Conservation (phyloP, 257 asterid genomes). For the Solanum corneliomulleri region DNA sequence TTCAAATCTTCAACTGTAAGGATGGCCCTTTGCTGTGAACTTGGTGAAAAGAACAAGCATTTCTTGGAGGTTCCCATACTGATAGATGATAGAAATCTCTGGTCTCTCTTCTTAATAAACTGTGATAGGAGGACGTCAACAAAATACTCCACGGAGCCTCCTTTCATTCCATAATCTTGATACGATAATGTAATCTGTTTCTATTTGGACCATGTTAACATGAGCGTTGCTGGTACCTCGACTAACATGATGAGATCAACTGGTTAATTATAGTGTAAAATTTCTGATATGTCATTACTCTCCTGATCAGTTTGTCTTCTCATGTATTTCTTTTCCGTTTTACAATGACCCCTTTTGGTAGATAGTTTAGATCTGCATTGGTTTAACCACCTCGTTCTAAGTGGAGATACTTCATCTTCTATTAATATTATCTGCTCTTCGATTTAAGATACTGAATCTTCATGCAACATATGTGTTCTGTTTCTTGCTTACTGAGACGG, state of each 20-base stretch:
- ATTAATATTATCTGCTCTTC: too few relatives aligned
- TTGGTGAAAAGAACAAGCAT: too few relatives aligned
- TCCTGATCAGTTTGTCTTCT: too few relatives aligned
- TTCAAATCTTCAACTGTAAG: not conserved
- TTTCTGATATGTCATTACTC: not conserved
- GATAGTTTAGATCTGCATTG: not conserved
- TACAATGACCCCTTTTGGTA: not conserved
- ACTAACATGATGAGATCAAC: not conserved
- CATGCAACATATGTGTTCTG: not conserved
- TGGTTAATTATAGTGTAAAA: not conserved
- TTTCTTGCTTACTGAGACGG: not conserved
- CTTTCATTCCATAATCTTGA: too few relatives aligned
- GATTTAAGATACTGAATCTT: not conserved
- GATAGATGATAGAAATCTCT: too few relatives aligned
- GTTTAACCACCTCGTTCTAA: not conserved
- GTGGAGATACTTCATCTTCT: too few relatives aligned
- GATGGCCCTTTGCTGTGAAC: not conserved
- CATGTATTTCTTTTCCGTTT: not conserved
- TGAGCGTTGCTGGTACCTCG: not conserved
- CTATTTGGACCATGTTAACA: not conserved
- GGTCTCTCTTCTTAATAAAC: too few relatives aligned
- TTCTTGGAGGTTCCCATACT: too few relatives aligned
- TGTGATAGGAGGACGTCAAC: too few relatives aligned
- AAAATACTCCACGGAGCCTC: too few relatives aligned
- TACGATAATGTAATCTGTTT: not conserved